Evolutionary conservation across 1,284 basidiomycete genomes (phyloP), one percentile per base, ranked within the genome.

Genomic region (Ustilago tritici): DNA sequence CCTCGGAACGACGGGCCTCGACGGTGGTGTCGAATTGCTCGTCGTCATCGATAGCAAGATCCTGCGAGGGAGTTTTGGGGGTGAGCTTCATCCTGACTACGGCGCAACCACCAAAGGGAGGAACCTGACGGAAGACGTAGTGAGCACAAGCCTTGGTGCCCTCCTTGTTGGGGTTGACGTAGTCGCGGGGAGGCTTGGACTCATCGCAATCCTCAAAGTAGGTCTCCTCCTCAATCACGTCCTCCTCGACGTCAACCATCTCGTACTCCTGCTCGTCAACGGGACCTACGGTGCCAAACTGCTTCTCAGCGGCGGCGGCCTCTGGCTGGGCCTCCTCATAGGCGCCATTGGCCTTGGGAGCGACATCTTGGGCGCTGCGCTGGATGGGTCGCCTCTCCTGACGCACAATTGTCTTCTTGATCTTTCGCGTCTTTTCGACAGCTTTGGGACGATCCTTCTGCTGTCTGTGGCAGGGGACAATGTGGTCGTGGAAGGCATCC

Each of bases 401-500:
- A 19, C 69, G 69, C 38, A 80, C 73, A 49, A 75, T 68, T 15
- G 65, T 80, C 72, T 65, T 79, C 67, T 68, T 79, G 66, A 78
- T 75, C 57, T 55, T 81, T 53, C 76, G 76, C 17, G 76, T 82
- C 69, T 70, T 82, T 34, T 77, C 61, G 38, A 83, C 50, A 4
- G 75, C 59, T 68, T 83, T 64, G 49, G 81, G 80, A 35, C 78
- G 81, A 58, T 82, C 81, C 66, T 83, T 82, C 54, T 83, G 81
- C 52, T 76, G 68, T 36, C 82, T 92, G 87, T 98, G 95, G 15
- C 89, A 89, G 4, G 92, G 91, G 75, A 98, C 92, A 86, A 98
- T 93, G 85, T 98, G 93, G 86, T 98, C 95, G 85, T 99, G 95
- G 89, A 99, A 98, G n/a, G 93, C 95, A 84, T 99, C 96, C 88